Evolutionary conservation across 2,329 filamentous ascomycete species (phyloP).

Genomic region (Moelleriella libera): DNA sequence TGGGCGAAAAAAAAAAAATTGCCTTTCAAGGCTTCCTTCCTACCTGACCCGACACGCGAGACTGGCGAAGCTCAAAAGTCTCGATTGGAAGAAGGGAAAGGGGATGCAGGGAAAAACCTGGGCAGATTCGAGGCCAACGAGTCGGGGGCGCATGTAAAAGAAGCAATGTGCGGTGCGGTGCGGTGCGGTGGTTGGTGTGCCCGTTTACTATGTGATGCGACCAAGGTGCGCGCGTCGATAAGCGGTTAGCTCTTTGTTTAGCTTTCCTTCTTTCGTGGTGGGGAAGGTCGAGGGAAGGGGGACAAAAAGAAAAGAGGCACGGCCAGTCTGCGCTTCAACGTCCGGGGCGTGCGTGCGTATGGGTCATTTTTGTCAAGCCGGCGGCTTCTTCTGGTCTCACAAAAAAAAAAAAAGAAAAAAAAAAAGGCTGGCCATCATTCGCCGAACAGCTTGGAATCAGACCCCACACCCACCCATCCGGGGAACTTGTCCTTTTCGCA

Average conservation of each 20-base stretch:
- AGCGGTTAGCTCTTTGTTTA: background rate
- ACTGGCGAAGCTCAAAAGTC: background rate
- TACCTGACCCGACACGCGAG: too few relatives aligned
- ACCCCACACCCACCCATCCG: too few relatives aligned
- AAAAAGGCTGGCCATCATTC: too few relatives aligned
- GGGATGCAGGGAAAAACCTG: background rate
- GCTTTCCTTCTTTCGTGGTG: background rate
- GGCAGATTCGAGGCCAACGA: background rate
- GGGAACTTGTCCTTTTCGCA: too few relatives aligned
- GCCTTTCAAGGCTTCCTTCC: too few relatives aligned
- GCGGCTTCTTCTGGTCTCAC: too few relatives aligned
- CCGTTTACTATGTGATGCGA: background rate
- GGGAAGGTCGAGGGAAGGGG: background rate
- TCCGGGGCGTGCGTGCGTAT: too few relatives aligned
- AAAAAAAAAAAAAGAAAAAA: too few relatives aligned
- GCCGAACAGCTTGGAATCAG: too few relatives aligned
- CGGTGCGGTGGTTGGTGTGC: background rate
- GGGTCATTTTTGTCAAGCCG: too few relatives aligned
- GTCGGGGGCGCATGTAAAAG: background rate
- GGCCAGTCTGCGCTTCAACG: too few relatives aligned
- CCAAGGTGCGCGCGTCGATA: background rate
- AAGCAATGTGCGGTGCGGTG: background rate
- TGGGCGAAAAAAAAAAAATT: too few relatives aligned
- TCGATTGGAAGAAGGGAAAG: background rate
- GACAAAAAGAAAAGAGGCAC: background rate